These are phyloP conservation scores for Fusarium sp. DNA, from an alignment of 2,329 filamentous ascomycete genomes.

Conservation along the genomic window DNA sequence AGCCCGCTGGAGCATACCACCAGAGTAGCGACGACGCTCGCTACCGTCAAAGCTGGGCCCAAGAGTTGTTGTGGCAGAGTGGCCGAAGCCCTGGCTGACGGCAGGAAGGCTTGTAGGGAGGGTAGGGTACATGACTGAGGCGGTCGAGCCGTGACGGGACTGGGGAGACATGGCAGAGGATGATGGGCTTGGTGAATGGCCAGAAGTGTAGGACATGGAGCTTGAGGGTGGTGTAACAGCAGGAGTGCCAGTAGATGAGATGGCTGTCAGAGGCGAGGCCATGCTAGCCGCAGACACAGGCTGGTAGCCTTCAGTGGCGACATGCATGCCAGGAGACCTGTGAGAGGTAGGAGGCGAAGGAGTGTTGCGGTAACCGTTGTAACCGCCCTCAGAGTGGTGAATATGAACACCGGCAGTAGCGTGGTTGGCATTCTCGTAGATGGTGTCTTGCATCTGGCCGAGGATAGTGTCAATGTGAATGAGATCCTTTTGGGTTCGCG, in stretches of 20 bases:
- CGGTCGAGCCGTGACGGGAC: conserved; percentile 70
- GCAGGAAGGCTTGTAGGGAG: conserved; percentile 69
- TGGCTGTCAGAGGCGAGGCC: conserved; percentile 70
- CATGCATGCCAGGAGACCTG: conserved; percentile 53
- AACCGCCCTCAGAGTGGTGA: conserved; percentile 76
- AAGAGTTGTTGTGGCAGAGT: conserved; percentile 77
- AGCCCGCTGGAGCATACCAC: conserved; percentile 74
- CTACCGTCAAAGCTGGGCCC: conserved; percentile 75
- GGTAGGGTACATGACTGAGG: conserved; percentile 79
- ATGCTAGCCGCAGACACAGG: conserved; percentile 67
- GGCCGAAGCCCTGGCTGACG: conserved; percentile 77
- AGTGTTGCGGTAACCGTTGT: conserved; percentile 70
- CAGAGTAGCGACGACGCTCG: conserved; percentile 74
- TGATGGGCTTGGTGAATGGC: conserved; percentile 81
- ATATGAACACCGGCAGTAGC: conserved; percentile 85
- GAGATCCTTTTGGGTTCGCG: conserved; percentile 93
- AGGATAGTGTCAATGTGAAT: conserved; percentile 95
- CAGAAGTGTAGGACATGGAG: conserved; percentile 81
- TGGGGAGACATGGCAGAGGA: conserved; percentile 77
- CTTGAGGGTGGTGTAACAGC: conserved; percentile 82
- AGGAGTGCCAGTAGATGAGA: conserved; percentile 77
- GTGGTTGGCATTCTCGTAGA: conserved; percentile 91
- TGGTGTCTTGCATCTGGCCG: conserved; percentile 94
- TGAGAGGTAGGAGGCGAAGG: conserved; percentile 64
- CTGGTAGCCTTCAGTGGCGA: conserved; percentile 56